Base-by-base conservation (phyloP, 2,329 filamentous ascomycete genomes). In the Pestalotiopsis sp. region DNA sequence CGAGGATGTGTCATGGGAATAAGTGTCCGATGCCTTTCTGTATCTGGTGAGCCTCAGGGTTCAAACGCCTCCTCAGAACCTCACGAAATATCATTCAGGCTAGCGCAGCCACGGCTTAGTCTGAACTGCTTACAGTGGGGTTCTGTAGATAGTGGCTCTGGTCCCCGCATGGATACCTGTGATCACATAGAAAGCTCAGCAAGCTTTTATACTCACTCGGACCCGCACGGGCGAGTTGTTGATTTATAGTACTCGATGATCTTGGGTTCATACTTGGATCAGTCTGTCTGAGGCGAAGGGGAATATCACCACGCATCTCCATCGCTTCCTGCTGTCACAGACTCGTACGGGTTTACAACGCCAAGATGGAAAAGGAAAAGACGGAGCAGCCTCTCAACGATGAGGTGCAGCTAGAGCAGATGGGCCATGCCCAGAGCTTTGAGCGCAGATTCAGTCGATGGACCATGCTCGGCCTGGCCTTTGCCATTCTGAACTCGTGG, bases 391-490 rank as follows among this genome's bases (percentile, higher is more conserved):
- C 22, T 58, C 56, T 58, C 24, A 39, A 26, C n/a, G 72, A 83
- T 70, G 78, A 79, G 2, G 78, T 75, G 4, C 77, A 76, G 17
- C 77, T 85, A 14, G 80, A 80, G 68, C 76, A 80, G 14, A 75
- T 85, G 52, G 84, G 84, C 60, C 81, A 85, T 67, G 83, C 81
- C 74, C 82, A 84, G 71, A 81, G 85, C 72, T 77, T 86, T 13
- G 78, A 81, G 72, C 81, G 84, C 60, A 85, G 84, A 73, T 85
- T 86, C 68, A 84, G 81, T 68, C 80, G 80, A 72, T 66, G 84
- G 11, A 82, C 77, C 61, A 83, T 84, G 78, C 79, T 84, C 2
- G 82, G 82, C 4, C 78, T 84, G 30, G 82, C 82, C 7, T 84
- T 84, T 68, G 82, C 82, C 69, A 84, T 84, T 58, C 80, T 84